These are phyloP conservation scores for Halophytophthora polymorphica DNA, from an alignment of 352 stramenopile species.

Conservation along the genomic window DNA sequence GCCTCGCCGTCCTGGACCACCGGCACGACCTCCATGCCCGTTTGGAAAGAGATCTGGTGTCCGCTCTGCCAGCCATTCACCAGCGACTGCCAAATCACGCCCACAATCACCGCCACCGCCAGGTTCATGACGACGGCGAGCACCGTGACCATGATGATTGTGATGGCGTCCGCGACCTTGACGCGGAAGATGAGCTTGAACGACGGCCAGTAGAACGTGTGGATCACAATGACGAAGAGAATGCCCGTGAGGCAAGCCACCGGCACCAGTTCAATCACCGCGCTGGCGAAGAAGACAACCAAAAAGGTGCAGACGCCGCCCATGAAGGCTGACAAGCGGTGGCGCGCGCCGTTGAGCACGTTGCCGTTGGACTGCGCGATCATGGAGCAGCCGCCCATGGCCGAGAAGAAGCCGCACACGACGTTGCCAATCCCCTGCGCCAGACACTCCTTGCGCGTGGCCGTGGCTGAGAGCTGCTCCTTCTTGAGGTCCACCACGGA, in stretches of 20 bases:
- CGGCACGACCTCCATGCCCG: constrained; percentile 27
- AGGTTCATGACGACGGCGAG: constrained; percentile 86
- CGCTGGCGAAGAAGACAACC: constrained; percentile 81
- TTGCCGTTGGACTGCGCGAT: constrained; percentile 93
- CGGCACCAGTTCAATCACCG: constrained; percentile 82
- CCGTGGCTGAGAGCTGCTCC: constrained; percentile 53
- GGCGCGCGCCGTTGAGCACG: constrained; percentile 77
- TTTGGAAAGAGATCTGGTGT: constrained; percentile 35
- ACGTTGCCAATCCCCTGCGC: constrained; percentile 91
- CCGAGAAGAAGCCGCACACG: constrained; percentile 88
- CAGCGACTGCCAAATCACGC: constrained; percentile 81
- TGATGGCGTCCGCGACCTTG: constrained; percentile 61
- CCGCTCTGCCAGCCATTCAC: constrained; percentile 83
- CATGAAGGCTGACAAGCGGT: constrained; percentile 68
- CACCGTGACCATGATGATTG: constrained; percentile 83
- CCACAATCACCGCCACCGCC: constrained; percentile 80
- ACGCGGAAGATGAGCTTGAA: constrained; percentile 77
- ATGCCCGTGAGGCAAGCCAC: constrained; percentile 85
- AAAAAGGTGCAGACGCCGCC: constrained; percentile 60
- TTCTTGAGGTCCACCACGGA: constrained; percentile 90
- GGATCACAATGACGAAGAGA: constrained; percentile 84
- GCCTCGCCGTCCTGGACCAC: constrained; percentile 24
- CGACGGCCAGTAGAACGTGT: constrained; percentile 91
- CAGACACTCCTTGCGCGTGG: constrained; percentile 76
- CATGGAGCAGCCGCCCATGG: constrained; percentile 93